Evolutionary conservation across 257 asterid species (phyloP).

Genomic region (Solanum habrochaites): DNA sequence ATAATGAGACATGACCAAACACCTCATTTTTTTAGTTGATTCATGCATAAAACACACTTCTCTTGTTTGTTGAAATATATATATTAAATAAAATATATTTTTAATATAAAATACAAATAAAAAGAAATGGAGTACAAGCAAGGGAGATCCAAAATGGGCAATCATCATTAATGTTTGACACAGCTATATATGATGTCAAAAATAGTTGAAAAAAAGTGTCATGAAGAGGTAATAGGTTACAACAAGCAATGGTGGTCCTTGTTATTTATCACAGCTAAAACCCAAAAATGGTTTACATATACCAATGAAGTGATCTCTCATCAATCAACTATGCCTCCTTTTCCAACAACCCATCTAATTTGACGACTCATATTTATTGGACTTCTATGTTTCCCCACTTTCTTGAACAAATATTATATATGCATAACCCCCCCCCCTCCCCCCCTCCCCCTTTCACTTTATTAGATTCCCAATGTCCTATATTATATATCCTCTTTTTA

Average conservation of each 20-base stretch:
- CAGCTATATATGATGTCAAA: not conserved
- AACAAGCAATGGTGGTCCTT: not conserved
- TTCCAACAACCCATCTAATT: not conserved
- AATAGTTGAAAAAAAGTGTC: not conserved
- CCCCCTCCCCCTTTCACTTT: not conserved
- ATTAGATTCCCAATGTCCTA: not conserved
- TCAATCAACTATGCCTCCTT: not conserved
- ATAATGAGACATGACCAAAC: not conserved
- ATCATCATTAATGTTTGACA: not conserved
- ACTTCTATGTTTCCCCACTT: not conserved
- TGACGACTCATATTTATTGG: not conserved
- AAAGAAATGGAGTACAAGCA: too few relatives aligned
- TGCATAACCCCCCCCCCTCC: not conserved
- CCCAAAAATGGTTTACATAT: not conserved
- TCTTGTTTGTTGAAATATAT: not conserved
- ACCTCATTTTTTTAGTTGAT: not conserved
- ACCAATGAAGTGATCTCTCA: not conserved
- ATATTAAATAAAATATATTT: too few relatives aligned
- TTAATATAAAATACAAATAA: too few relatives aligned
- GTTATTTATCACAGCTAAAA: not conserved
- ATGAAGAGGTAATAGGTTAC: not conserved
- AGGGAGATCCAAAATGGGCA: not conserved
- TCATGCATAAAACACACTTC: not conserved
- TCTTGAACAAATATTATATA: not conserved
- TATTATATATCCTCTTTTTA: too few relatives aligned